Percentiles rank a stretch among this genome's conserved stretches.
These are phyloP conservation scores for Tolypocladium tropicale DNA, from an alignment of 2,329 filamentous ascomycete species.

Conservation along the genomic window DNA sequence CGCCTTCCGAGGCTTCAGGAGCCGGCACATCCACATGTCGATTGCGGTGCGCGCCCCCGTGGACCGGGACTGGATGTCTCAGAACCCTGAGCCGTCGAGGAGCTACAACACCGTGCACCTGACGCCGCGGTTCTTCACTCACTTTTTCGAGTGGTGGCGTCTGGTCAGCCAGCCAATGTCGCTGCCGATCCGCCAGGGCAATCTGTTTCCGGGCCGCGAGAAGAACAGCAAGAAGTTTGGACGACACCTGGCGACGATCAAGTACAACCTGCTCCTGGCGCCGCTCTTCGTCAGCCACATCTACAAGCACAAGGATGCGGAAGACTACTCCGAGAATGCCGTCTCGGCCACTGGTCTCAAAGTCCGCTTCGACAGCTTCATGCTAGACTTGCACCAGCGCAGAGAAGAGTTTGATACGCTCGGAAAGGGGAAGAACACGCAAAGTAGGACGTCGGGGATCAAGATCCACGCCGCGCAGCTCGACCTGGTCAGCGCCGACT, in stretches of 20 bases:
- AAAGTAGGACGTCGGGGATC: slow-evolving; percentile 81
- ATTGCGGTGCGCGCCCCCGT: slow-evolving; percentile 81
- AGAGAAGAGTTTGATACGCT: slow-evolving; percentile 83
- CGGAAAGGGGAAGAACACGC: slow-evolving; percentile 64
- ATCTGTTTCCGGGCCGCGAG: slow-evolving; percentile 82
- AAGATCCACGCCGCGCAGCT: slow-evolving; percentile 92
- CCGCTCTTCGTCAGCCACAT: slow-evolving; percentile 93
- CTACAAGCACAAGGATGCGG: slow-evolving; percentile 95
- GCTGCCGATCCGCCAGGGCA: slow-evolving; percentile 84
- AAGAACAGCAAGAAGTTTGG: slow-evolving; percentile 99
- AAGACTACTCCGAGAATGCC: slow-evolving; percentile 65
- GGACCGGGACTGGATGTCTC: slow-evolving; percentile 75
- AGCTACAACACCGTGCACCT: slow-evolving; percentile 97
- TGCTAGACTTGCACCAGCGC: slow-evolving; percentile 90
- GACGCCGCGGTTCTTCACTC: slow-evolving; percentile 91
- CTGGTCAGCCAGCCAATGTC: slow-evolving; percentile 94
- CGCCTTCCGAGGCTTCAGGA: slow-evolving; percentile 93
- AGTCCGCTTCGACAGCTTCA: slow-evolving; percentile 90
- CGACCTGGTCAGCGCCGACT: slow-evolving; percentile 82
- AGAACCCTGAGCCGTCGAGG: slow-evolving; percentile 63
- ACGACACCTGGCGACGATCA: slow-evolving; percentile 93
- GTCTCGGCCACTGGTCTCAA: slow-evolving; percentile 95
- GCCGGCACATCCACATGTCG: slow-evolving; percentile 92
- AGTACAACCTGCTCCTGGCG: slow-evolving; percentile 88
- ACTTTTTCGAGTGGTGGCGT: slow-evolving; percentile 97